Percentiles rank a stretch among this genome's conserved stretches.
These are phyloP conservation scores for Aspergillus clavatus DNA, from an alignment of 2,329 filamentous ascomycete genomes.

Conservation along the genomic window DNA sequence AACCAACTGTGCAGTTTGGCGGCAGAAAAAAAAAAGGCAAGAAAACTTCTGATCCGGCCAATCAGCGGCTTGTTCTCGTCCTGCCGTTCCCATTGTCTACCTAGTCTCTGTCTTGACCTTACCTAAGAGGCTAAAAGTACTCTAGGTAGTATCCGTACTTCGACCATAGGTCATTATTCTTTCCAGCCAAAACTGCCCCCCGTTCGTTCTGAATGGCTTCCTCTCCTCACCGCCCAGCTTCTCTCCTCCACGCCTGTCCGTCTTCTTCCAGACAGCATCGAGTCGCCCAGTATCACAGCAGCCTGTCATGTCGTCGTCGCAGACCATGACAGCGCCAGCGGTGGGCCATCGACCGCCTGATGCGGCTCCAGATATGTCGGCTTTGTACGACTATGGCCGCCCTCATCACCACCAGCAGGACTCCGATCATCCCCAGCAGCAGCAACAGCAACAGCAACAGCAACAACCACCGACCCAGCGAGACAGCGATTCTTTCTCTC, in stretches of 20 bases:
- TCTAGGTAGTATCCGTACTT: no score
- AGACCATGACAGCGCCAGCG: conserved; percentile 46
- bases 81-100: no score
- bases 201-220: background rate
- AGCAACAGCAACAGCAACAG: conserved; percentile 8
- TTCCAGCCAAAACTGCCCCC: conserved; percentile 8
- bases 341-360: conserved; percentile 44
- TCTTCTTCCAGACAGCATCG: conserved; percentile 11
- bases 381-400: conserved; percentile 37
- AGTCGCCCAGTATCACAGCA: conserved; percentile 14
- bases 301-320: conserved; percentile 44
- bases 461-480: conserved; percentile 13
- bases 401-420: conserved; percentile 17
- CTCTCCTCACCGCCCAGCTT: conserved; percentile 2
- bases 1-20: background rate
- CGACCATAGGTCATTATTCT: no score
- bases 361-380: conserved; percentile 38
- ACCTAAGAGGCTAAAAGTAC: no score
- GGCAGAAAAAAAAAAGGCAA: background rate
- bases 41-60: conserved; percentile 1
- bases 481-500: conserved; percentile 20
- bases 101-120: no score
- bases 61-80: no score
- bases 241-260: conserved; percentile 21
- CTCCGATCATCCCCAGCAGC: conserved; percentile 22